Evolutionary conservation across 495 filamentous ascomycete genomes (phyloP), one percentile per base, ranked within the genome.

Genomic region (Neurospora sp.): DNA sequence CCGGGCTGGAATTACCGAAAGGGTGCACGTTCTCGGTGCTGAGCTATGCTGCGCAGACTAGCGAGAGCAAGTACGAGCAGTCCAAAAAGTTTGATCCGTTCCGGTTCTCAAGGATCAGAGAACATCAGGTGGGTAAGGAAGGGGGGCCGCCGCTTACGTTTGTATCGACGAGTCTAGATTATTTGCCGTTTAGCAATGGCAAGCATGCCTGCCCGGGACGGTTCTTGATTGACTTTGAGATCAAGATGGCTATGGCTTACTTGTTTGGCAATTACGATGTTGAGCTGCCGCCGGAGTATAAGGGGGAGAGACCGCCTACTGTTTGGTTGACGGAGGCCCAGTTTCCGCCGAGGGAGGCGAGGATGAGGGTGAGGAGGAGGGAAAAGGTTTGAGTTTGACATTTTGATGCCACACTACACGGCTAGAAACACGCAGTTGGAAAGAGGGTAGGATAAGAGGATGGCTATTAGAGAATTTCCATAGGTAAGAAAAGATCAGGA

Each of bases 151-250:
- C 61, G 14, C 48, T 76, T 40, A 40, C 45, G 8, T 72, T 41
- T 37, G 71, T 75, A 41, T 75, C 72, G 45, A 53, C 45, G 8
- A 72, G 74, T 44, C 16, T 71, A 4, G 73, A 76, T 20, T 71
- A 76, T 71, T 59, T 79, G 35, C 70, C 75, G 0, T 88, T 87
- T 59, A 83, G 86, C 0, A 73, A 84, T 69, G 86, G 86, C 9
- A 79, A 75, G 38, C 80, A 84, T 42, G 79, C 82, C 1, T 86
- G 84, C 69, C 82, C 84, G 0, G 84, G 83, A 3, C 75, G 84
- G 20, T 86, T 85, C 69, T 76, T 86, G 70, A 80, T 80, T 8
- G 74, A 75, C 6, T 77, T 81, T 69, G 78, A 81, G 75, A 76
- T 86, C 37, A 84, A 86, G 80, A 74, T 83, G 69, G 45, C 81